Evolutionary conservation across 2,329 filamentous ascomycete species (phyloP), one percentile per base, ranked within the genome.

Genomic region (Paracoccidioides brasiliensis): DNA sequence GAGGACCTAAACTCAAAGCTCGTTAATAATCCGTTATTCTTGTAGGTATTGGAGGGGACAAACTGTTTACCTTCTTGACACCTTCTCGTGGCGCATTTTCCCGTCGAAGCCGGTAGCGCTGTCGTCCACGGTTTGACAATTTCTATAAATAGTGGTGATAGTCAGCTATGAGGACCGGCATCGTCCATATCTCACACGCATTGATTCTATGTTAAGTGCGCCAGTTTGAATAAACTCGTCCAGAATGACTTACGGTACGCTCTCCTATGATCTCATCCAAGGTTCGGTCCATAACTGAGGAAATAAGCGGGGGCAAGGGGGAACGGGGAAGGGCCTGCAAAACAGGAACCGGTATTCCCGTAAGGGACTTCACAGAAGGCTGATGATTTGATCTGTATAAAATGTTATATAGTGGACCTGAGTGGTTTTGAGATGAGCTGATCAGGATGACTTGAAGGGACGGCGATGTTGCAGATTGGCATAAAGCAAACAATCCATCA

Each of bases 41-140:
- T 40, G 35, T 43, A 49, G n/a, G 50, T 6, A 48, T 45, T 48
- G 54, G 38, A 57, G 22, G 43, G 56, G 43, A 46, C 14, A 40
- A 30, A 54, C 52, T 42, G 57, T 67, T 48, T 71, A 91, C 89
- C 89, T 94, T 94, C 90, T 85, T 90, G 70, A 91, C 81, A 74
- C 88, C 88, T 74, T 93, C 88, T 74, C 87, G 85, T 67, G 86
- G 85, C 64, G 80, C 84, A 49, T 77, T 53, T 67, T 73, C 69
- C 57, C 75, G 71, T 63, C 74, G 72, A 61, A 64, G 65, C 52
- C 62, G 60, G 51, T 57, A 56, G 60, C 70, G 63, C 59, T 67
- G 65, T 60, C 70, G 69, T 60, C 69, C 68, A 61, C 70, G 66
- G 46, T 60, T 56, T 53, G 59, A 56, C 46, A 59, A 57, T 57